A percentile compares a stretch with the other conserved stretches of the same genome.
Evolutionary conservation across 2,329 filamentous ascomycete genomes (phyloP).

Genomic region (Helotiales sp.): DNA sequence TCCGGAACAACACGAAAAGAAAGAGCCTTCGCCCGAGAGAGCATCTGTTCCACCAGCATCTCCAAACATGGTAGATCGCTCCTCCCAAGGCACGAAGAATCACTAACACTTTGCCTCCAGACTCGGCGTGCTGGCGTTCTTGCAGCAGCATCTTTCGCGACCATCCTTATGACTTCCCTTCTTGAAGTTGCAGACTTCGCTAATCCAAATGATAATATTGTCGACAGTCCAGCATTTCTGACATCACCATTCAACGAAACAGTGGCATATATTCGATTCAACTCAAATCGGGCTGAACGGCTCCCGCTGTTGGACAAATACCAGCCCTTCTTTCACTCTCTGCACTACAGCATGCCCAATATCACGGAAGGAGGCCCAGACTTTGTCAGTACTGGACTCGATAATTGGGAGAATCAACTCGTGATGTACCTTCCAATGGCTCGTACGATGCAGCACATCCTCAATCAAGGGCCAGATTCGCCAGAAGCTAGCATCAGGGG

Average conservation of each 20-base stretch:
- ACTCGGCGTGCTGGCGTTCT: background rate
- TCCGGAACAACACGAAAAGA: conserved; percentile 12
- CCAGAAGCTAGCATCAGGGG: conserved; percentile 32
- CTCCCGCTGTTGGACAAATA: conserved; percentile 33
- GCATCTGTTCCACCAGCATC: background rate
- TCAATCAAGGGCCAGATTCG: conserved; percentile 22
- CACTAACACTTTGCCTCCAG: background rate
- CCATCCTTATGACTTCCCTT: background rate
- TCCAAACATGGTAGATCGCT: background rate
- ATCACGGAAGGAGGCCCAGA: conserved; percentile 14
- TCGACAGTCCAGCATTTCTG: background rate
- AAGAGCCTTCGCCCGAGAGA: conserved; percentile 1
- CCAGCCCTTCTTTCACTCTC: conserved; percentile 34
- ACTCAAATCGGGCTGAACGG: conserved; percentile 30
- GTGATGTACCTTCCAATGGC: conserved; percentile 29
- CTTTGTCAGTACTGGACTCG: conserved; percentile 29
- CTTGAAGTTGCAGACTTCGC: background rate
- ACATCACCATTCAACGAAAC: conserved; percentile 34
- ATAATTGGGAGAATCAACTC: conserved; percentile 26
- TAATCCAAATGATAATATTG: background rate
- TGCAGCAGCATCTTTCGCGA: background rate
- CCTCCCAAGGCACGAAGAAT: background rate
- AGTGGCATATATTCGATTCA: conserved; percentile 34
- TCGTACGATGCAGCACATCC: conserved; percentile 35
- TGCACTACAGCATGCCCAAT: conserved; percentile 34